Conservation (phyloP, 176 grass and related monocot species). For the Alloteropsis semialata region DNA sequence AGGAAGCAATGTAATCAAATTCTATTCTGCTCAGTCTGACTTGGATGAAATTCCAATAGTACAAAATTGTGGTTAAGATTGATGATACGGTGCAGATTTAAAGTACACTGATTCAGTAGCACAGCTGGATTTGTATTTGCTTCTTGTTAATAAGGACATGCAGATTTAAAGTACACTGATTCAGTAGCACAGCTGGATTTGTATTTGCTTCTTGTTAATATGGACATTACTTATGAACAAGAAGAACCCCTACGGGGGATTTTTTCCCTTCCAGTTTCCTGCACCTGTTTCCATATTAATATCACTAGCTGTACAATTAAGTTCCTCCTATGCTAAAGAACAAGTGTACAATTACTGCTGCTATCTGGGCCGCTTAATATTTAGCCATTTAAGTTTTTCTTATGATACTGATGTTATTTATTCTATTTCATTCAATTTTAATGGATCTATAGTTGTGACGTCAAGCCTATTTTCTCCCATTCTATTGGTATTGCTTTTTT, state of each 20-base stretch:
- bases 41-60: neutral
- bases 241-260: neutral
- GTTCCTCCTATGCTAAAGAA: neutral
- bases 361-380: neutral
- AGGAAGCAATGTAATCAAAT: neutral
- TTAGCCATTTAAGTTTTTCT: neutral
- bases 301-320: neutral
- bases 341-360: neutral
- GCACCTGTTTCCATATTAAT: neutral
- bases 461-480: neutral
- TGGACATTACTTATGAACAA: neutral
- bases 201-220: constrained; percentile 26
- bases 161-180: constrained; percentile 3
- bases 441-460: neutral
- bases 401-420: neutral
- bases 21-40: neutral
- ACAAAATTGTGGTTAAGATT: neutral
- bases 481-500: constrained; percentile 13
- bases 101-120: neutral
- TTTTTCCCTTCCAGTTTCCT: neutral
- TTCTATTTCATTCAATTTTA: neutral
- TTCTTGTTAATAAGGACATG: too few relatives aligned
- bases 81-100: neutral
- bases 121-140: neutral
- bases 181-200: neutral